Base-by-base conservation (phyloP, 768 basidiomycete genomes). In the Pleurotus cornucopiae region DNA sequence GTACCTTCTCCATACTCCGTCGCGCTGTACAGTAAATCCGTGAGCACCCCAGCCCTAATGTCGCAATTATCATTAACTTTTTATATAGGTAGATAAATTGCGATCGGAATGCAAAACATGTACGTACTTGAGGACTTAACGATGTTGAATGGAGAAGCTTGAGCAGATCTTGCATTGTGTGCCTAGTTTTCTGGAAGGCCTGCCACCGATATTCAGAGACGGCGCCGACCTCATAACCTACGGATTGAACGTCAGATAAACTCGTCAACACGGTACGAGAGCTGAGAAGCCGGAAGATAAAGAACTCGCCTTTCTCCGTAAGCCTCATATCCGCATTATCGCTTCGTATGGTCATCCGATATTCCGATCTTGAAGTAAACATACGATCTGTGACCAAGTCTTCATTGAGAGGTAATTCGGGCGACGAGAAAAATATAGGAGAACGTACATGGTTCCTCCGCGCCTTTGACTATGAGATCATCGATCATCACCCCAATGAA, bases 401-500 rank as follows among this genome's bases (percentile, higher is more conserved):
- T 18, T n/a, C 58, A 16, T 64, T 43, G 39, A 60, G 4, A 34
- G 30, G 7, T 34, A 9, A 12, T 34, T 0, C 30, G 6, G 9
- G 30, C 6, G 2, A 11, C 6, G 6, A 30, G 21, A 58, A 40
- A 5, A 41, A 49, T 18, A 5, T 21, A 41, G 14, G 56, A 43
- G 20, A 43, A 73, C 85, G 38, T 66, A 93, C 92, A 96, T 48
- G 93, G 94, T 66, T 96, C 94, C 64, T 94, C 90, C 2, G 89
- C 87, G 2, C 94, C 94, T 64, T 92, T 93, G 43, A 87, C 82
- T 20, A 90, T 86, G 18, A 96, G 76, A 65, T 96, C 94, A 66
- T 96, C 94, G 21, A 96, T 87, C 86, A 95, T 89, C 5, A 96
- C 94, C 1, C 94, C 94, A 5, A 86, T 77, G 66, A 85, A 94